phyloP scores from a whole-genome alignment of 106 monocot species.

The Agapanthus africanus region DNA sequence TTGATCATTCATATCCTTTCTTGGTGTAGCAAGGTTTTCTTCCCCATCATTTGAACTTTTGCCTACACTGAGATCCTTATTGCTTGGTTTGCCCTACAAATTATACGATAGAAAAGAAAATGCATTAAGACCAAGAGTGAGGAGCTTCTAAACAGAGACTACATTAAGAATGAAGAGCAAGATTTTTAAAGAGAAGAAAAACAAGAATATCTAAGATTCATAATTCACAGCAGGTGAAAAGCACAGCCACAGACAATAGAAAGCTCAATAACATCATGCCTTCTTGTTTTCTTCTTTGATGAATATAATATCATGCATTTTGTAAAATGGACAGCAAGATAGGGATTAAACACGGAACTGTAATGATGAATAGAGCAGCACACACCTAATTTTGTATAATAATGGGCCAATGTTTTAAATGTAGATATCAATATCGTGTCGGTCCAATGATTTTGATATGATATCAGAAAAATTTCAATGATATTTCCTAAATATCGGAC shows the following conservation, averaged over 20 bases:
- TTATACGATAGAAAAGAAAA: not conserved
- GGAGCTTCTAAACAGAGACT: not conserved
- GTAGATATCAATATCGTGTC: too few relatives aligned
- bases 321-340: too few relatives aligned
- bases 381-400: too few relatives aligned
- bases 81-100: slow-evolving; percentile 9
- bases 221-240: not conserved
- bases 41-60: slow-evolving; percentile 4
- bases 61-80: not conserved
- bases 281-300: too few relatives aligned
- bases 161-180: not conserved
- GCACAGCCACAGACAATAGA: not conserved
- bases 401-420: too few relatives aligned
- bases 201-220: not conserved
- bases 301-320: too few relatives aligned
- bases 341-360: too few relatives aligned
- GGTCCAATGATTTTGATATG: too few relatives aligned
- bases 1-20: not conserved
- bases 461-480: too few relatives aligned
- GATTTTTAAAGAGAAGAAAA: not conserved
- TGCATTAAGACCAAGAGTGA: not conserved
- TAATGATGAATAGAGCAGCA: too few relatives aligned
- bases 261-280: too few relatives aligned
- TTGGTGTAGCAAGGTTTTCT: not conserved
- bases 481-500: too few relatives aligned